phyloP scores from a whole-genome alignment of 768 basidiomycete species.

The Pisolithus marmoratus region DNA sequence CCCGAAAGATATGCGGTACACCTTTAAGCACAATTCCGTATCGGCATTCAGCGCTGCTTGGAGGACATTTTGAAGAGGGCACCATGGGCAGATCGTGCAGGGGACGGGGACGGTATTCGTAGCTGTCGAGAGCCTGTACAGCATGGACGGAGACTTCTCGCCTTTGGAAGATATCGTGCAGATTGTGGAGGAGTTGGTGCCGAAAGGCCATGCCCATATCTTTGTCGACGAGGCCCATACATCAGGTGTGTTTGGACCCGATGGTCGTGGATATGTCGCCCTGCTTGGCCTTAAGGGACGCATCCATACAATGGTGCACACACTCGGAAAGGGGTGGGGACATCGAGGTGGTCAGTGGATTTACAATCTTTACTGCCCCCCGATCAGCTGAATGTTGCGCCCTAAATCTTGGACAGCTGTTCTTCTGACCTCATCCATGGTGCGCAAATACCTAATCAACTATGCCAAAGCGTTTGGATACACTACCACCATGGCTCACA shows the following conservation, averaged over 20 bases:
- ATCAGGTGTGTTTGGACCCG: conserved; percentile 44
- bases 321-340: conserved; percentile 43
- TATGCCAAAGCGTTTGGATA: conserved; percentile 15
- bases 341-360: conserved; percentile 10
- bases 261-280: conserved; percentile 39
- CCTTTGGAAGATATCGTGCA: conserved; percentile 40
- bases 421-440: conserved; percentile 12
- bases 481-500: conserved; percentile 18
- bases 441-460: conserved; percentile 17
- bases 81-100: conserved; percentile 13
- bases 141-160: conserved; percentile 55
- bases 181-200: conserved; percentile 32
- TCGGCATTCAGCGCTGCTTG: conserved; percentile 28
- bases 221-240: conserved; percentile 57
- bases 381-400: background rate
- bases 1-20: conserved; percentile 10
- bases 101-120: conserved; percentile 38
- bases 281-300: conserved; percentile 38
- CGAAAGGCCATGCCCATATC: conserved; percentile 35
- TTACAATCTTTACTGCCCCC: background rate
- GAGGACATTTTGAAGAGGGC: conserved; percentile 15
- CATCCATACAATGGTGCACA: conserved; percentile 43
- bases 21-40: conserved; percentile 44
- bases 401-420: conserved; percentile 7
- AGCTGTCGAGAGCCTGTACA: conserved; percentile 50